phyloP scores from a whole-genome alignment of 495 filamentous ascomycete genomes.

The Xylaria palmicola region DNA sequence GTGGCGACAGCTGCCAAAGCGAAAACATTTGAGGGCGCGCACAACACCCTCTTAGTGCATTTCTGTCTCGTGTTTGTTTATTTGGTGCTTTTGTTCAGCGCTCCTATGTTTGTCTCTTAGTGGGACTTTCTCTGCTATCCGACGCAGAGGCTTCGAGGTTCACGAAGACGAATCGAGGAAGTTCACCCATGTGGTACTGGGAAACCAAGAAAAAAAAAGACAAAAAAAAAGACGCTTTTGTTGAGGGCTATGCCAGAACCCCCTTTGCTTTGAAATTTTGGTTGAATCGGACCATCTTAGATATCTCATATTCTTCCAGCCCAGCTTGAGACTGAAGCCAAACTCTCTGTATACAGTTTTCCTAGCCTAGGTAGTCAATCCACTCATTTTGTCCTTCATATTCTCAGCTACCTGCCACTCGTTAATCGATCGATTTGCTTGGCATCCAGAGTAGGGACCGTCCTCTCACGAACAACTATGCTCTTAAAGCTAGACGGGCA shows the following conservation, averaged over 20 bases:
- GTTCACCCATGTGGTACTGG: not conserved
- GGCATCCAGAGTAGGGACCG: too few relatives aligned
- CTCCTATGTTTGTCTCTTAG: not conserved
- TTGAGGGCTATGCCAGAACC: not conserved
- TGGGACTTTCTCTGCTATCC: not conserved
- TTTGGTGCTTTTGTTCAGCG: not conserved
- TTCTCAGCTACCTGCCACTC: slow-evolving; percentile 1
- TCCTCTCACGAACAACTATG: too few relatives aligned
- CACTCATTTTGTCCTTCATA: not conserved
- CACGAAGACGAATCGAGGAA: not conserved
- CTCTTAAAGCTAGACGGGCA: too few relatives aligned
- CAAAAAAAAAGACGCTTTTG: not conserved
- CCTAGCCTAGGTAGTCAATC: not conserved
- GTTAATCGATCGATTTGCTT: too few relatives aligned
- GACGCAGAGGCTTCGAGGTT: not conserved
- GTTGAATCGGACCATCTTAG: not conserved
- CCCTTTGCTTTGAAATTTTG: not conserved
- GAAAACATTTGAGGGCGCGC: slow-evolving; percentile 1
- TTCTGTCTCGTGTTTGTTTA: not conserved
- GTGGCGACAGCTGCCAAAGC: slow-evolving; percentile 4
- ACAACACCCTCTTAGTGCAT: not conserved
- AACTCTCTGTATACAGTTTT: not conserved
- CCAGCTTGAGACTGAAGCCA: not conserved
- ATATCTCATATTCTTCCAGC: too few relatives aligned
- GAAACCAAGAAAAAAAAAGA: not conserved